Evolutionary conservation across 2,329 filamentous ascomycete species (phyloP).

Genomic region (Raffaelea albimanens): DNA sequence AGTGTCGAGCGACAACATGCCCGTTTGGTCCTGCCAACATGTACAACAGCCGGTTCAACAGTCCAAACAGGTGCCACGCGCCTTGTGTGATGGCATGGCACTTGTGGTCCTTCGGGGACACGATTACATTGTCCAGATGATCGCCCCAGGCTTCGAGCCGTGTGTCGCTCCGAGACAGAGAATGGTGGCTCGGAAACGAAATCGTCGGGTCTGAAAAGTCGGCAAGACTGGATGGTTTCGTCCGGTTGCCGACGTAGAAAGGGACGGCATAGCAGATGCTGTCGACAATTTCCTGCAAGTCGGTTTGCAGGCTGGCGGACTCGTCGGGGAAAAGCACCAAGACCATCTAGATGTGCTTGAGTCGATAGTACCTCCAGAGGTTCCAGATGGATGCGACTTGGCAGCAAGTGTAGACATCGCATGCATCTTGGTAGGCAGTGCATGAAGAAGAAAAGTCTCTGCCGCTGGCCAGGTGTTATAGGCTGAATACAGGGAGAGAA

Average conservation of each 20-base stretch:
- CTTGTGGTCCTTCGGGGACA: neutral
- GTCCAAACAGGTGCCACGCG: constrained; percentile 1
- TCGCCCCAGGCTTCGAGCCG: neutral
- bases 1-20: neutral
- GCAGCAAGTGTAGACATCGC: neutral
- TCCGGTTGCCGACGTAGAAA: constrained; percentile 2
- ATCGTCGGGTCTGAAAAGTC: constrained; percentile 1
- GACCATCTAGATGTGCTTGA: neutral
- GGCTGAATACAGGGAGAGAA: no score
- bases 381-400: constrained; percentile 3
- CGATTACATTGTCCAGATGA: neutral
- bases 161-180: neutral
- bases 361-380: constrained; percentile 1
- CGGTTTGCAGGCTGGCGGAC: neutral
- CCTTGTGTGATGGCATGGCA: constrained; percentile 1
- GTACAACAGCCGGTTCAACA: neutral
- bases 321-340: neutral
- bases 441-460: neutral
- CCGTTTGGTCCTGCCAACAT: neutral
- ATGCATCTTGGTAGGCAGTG: neutral
- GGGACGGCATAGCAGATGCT: constrained; percentile 1
- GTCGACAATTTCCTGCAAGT: constrained; percentile 1
- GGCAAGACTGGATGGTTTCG: neutral
- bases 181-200: constrained; percentile 1
- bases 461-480: no score